Evolutionary conservation across 305 asterid genomes (phyloP).

Genomic region (Fraxinus velutina): DNA sequence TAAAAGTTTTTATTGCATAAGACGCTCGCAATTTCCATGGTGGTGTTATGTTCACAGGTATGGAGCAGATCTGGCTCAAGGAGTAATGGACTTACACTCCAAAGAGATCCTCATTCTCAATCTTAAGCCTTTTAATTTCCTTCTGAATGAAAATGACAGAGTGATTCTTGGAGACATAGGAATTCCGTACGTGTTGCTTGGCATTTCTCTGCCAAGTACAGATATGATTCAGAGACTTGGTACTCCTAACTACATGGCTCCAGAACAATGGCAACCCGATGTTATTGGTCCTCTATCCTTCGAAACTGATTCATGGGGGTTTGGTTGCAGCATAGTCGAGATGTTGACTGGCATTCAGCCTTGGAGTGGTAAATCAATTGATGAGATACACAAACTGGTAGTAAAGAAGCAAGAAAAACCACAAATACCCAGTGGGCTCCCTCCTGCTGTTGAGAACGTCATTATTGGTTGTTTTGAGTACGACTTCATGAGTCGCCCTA

Average conservation of each 20-base stretch:
- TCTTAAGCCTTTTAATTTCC: conserved; percentile 81
- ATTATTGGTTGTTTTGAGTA: conserved; percentile 82
- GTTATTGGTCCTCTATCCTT: conserved; percentile 78
- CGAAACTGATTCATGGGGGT: conserved; percentile 96
- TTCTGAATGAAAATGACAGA: conserved; percentile 53
- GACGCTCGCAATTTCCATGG: not conserved
- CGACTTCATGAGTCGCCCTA: conserved; percentile 81
- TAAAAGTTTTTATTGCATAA: not conserved
- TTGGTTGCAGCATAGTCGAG: conserved; percentile 86
- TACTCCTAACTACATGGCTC: conserved; percentile 91
- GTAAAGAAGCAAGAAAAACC: conserved; percentile 71
- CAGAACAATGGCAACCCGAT: conserved; percentile 94
- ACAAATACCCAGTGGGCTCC: conserved; percentile 73
- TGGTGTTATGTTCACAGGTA: conserved; percentile 44
- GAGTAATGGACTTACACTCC: conserved; percentile 79
- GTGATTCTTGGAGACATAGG: conserved; percentile 79
- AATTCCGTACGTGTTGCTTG: conserved; percentile 57
- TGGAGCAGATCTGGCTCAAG: conserved; percentile 82
- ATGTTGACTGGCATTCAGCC: conserved; percentile 86
- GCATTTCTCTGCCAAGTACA: conserved; percentile 52
- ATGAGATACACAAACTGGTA: conserved; percentile 58
- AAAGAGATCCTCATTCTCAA: conserved; percentile 72
- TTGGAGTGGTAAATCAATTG: conserved; percentile 76
- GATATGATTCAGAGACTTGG: conserved; percentile 70
- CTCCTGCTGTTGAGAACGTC: conserved; percentile 76